These are phyloP conservation scores for Colletotrichum horii DNA, from an alignment of 2,329 filamentous ascomycete genomes.

Conservation along the genomic window DNA sequence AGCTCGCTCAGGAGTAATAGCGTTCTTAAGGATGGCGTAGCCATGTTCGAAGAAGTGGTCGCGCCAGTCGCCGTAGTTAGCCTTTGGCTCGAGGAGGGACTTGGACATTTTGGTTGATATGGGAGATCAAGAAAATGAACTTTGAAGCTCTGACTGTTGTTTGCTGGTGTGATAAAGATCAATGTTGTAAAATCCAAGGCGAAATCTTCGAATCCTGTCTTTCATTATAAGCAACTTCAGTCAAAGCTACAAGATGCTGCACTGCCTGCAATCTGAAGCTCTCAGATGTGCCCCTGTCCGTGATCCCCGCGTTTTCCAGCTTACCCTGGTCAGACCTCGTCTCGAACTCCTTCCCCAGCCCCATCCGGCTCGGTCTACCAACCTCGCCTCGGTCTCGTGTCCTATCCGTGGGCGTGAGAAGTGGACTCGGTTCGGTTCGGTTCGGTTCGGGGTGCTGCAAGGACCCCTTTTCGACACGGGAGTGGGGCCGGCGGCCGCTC, in stretches of 20 bases:
- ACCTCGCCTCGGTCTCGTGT: not conserved
- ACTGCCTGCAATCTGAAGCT: not conserved
- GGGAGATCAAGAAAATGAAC: not conserved
- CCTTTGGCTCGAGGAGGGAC: not conserved
- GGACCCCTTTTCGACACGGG: not conserved
- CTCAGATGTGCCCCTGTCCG: not conserved
- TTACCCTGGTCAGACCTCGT: not conserved
- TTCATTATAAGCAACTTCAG: not conserved
- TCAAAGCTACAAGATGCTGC: not conserved
- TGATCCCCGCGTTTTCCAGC: not conserved
- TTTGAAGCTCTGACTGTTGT: not conserved
- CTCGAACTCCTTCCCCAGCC: not conserved
- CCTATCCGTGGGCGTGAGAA: not conserved
- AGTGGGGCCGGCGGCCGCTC: not conserved
- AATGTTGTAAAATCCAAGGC: not conserved
- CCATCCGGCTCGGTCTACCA: not conserved
- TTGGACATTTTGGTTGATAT: not conserved
- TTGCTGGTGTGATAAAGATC: not conserved
- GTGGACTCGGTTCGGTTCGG: not conserved
- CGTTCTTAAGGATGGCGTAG: slow-evolving; percentile 45
- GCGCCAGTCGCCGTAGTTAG: slow-evolving; percentile 34
- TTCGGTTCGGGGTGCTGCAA: not conserved
- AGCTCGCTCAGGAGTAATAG: slow-evolving; percentile 40
- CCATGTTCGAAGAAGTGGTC: slow-evolving; percentile 47
- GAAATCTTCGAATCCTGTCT: not conserved